Evolutionary conservation across 2,329 filamentous ascomycete species (phyloP), one percentile per base, ranked within the genome.

Genomic region (Aschersonia sp.): DNA sequence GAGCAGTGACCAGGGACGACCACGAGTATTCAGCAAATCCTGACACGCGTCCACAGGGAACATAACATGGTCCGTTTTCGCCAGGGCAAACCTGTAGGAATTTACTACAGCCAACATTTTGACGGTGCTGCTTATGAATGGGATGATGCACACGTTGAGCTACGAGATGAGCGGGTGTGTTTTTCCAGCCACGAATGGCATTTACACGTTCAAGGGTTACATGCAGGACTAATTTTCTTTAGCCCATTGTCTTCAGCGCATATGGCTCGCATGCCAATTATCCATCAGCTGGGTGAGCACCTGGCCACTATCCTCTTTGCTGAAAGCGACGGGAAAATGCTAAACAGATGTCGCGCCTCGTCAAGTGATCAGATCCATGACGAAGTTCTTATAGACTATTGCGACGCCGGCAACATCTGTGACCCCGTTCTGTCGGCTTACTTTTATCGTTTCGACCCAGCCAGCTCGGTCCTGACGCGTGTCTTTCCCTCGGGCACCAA

Each of bases 11-110:
- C 6, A 10, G 10, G 32, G 32, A 38, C 10, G 32, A 10, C 32
- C 2, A 6, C 32, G 32, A 20, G 20, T 20, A 20, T 46, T 38
- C n/a, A 9, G 7, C 29, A 35, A n/a, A 31, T 10, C 2, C 12
- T 43, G n/a, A 9, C 30, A 5, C 30, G n/a, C 45, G 10, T n/a
- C 9, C 9, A 30, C 30, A 60, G 58, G 60, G 60, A 63, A 31
- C 57, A 63, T 40, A 63, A 60, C 47, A 62, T 63, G 59, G 43
- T 62, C 2, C 59, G 60, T 0, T 62, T 63, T 31, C 54, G 31
- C 5, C 49, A 54, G 5, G 58, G 58, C 1, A 52, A 55, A 7
- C 58, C 58, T 1, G 46, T 43, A 0, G 58, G 58, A 0, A 58
- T 61, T 5, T 61, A 58, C 43, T 61, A 56, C 50, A 61, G 58